Percentiles rank a stretch among this genome's conserved stretches.
Evolutionary conservation across 1,284 basidiomycete genomes (phyloP).

Genomic region (Flammula alnicola): DNA sequence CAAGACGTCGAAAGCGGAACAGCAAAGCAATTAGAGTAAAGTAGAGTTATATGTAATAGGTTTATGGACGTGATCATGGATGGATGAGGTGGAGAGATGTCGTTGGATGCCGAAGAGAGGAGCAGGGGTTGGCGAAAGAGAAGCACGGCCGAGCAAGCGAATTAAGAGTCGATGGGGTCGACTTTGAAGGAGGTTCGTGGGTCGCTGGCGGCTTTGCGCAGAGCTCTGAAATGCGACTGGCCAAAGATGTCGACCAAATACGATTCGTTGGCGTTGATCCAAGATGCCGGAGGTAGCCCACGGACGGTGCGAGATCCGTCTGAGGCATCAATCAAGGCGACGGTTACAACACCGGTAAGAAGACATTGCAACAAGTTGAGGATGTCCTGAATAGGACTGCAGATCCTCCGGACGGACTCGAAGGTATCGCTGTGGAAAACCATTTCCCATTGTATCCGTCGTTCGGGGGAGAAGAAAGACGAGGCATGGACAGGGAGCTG

Average conservation of each 20-base stretch:
- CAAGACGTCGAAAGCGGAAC: slow-evolving; percentile 26
- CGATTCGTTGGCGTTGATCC: slow-evolving; percentile 71
- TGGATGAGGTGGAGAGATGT: slow-evolving; percentile 7
- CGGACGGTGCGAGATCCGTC: slow-evolving; percentile 67
- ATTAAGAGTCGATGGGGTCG: slow-evolving; percentile 51
- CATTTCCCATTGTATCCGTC: slow-evolving; percentile 86
- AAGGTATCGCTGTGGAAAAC: slow-evolving; percentile 84
- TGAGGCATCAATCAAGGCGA: slow-evolving; percentile 41
- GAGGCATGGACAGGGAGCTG: slow-evolving; percentile 77
- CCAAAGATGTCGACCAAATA: slow-evolving; percentile 74
- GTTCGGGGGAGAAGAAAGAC: slow-evolving; percentile 82
- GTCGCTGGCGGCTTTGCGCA: slow-evolving; percentile 73
- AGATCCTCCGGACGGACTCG: slow-evolving; percentile 76
- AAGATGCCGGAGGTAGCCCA: slow-evolving; percentile 73
- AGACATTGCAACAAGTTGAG: slow-evolving; percentile 79
- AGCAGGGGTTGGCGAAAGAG: slow-evolving; percentile 6
- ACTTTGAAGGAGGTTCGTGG: slow-evolving; percentile 73
- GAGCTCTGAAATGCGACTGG: slow-evolving; percentile 66
- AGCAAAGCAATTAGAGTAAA: slow-evolving; percentile 27
- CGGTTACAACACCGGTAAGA: slow-evolving; percentile 77
- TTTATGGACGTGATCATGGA: slow-evolving; percentile 24
- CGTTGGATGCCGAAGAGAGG: slow-evolving; percentile 3
- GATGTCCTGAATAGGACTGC: slow-evolving; percentile 77
- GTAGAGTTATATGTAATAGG: slow-evolving; percentile 22
- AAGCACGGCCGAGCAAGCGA: slow-evolving; percentile 17